Evolutionary conservation across 441 rosid species (phyloP).

Genomic region (Melianthus villosus): DNA sequence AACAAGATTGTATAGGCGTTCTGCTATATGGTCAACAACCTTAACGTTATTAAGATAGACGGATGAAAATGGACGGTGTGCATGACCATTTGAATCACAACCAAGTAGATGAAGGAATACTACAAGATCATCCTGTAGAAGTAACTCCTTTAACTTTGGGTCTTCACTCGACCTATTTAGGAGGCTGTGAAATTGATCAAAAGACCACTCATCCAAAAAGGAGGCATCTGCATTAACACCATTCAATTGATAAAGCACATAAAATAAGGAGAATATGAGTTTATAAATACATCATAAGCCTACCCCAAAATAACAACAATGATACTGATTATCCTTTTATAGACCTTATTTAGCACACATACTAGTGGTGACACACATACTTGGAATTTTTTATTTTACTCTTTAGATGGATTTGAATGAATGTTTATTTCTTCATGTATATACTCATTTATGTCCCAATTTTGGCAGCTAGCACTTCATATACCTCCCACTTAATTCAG

Average conservation of each 20-base stretch:
- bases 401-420: too few relatives aligned
- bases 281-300: too few relatives aligned
- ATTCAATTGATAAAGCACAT: conserved; percentile 14
- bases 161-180: conserved; percentile 65
- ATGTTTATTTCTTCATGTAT: too few relatives aligned
- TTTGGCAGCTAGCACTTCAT: too few relatives aligned
- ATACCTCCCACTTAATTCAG: too few relatives aligned
- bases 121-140: conserved; percentile 71
- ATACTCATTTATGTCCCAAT: too few relatives aligned
- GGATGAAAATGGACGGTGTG: conserved; percentile 86
- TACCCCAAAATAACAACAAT: too few relatives aligned
- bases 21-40: conserved; percentile 85
- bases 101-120: conserved; percentile 88
- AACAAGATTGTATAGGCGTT: conserved; percentile 54
- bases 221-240: conserved; percentile 78
- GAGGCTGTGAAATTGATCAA: conserved; percentile 85
- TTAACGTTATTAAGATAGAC: conserved; percentile 90
- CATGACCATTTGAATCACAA: conserved; percentile 97
- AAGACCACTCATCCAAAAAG: conserved; percentile 97
- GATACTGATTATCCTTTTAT: too few relatives aligned
- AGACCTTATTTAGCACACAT: too few relatives aligned
- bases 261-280: conserved; percentile 11
- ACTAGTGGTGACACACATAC: too few relatives aligned
- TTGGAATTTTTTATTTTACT: too few relatives aligned
- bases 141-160: conserved; percentile 55